Percentiles rank a stretch among this genome's conserved stretches.
Conservation (phyloP, 345 rosid genomes). For the Hevea brasiliensis region DNA sequence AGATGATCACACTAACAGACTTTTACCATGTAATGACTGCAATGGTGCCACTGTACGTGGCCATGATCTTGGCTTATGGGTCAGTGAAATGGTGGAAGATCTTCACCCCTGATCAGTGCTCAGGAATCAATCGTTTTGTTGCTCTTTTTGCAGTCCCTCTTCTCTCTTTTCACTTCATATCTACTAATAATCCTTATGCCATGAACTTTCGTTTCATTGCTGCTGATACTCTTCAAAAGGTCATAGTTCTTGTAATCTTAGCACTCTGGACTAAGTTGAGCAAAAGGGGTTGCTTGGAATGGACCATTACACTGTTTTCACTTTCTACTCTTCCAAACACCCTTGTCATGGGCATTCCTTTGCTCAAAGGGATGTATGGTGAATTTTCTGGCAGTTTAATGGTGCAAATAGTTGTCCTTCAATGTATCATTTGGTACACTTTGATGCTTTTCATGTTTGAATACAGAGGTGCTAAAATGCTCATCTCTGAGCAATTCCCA, state of each 20-base stretch:
- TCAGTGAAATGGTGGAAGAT: slow-evolving; percentile 99
- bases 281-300: slow-evolving; percentile 68
- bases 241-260: slow-evolving; percentile 61
- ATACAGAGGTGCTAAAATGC: slow-evolving; percentile 83
- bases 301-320: slow-evolving; percentile 94
- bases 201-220: slow-evolving; percentile 90
- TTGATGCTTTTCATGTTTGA: slow-evolving; percentile 83
- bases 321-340: slow-evolving; percentile 91
- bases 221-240: slow-evolving; percentile 85
- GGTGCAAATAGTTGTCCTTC: slow-evolving; percentile 94
- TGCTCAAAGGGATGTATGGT: slow-evolving; percentile 90
- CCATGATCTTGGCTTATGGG: slow-evolving; percentile 92
- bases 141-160: slow-evolving; percentile 98
- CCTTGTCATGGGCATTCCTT: slow-evolving; percentile 93
- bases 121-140: slow-evolving; percentile 97
- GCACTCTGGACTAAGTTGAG: slow-evolving; percentile 64
- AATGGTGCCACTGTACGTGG: slow-evolving; percentile 97
- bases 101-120: slow-evolving; percentile 94
- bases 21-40: slow-evolving; percentile 99
- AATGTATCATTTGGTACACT: slow-evolving; percentile 97
- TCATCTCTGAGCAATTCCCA: slow-evolving; percentile 93
- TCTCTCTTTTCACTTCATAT: slow-evolving; percentile 95
- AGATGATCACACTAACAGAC: slow-evolving; percentile 69
- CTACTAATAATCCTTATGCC: slow-evolving; percentile 70
- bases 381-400: slow-evolving; percentile 65